phyloP scores from a whole-genome alignment of 2,329 filamentous ascomycete genomes.

The Canariomyces notabilis region DNA sequence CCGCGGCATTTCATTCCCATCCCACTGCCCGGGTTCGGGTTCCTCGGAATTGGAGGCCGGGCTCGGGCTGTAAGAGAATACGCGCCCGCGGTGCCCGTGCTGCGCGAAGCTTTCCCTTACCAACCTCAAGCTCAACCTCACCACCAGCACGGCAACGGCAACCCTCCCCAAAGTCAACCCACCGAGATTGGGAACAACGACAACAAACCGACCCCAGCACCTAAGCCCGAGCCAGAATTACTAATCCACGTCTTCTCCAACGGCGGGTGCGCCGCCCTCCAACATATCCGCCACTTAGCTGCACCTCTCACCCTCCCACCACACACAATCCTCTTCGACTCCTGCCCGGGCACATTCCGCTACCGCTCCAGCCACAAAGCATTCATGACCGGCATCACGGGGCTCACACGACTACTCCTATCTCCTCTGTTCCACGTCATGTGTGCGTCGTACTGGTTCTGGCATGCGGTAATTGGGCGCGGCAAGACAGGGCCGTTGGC shows the following conservation, averaged over 20 bases:
- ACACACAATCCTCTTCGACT: slow-evolving; percentile 26
- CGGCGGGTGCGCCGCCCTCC: slow-evolving; percentile 25
- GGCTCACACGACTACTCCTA: not conserved
- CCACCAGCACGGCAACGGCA: not conserved
- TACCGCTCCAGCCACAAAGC: slow-evolving; percentile 19
- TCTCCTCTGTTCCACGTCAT: slow-evolving; percentile 17
- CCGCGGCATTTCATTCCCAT: slow-evolving; percentile 24
- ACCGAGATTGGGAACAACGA: no score
- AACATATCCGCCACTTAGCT: slow-evolving; percentile 22
- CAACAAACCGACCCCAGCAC: not conserved
- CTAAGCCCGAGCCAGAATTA: slow-evolving; percentile 11
- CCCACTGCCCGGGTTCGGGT: not conserved
- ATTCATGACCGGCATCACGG: slow-evolving; percentile 12
- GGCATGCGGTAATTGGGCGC: slow-evolving; percentile 5
- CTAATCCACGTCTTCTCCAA: slow-evolving; percentile 31
- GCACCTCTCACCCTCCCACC: slow-evolving; percentile 12
- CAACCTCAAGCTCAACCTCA: not conserved
- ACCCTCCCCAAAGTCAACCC: not conserved
- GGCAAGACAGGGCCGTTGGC: slow-evolving; percentile 11
- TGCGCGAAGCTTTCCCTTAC: slow-evolving; percentile 19
- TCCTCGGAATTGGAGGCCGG: no score
- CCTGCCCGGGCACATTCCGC: slow-evolving; percentile 24
- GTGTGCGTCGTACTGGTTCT: slow-evolving; percentile 12
- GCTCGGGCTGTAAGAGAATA: no score
- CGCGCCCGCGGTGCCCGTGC: slow-evolving; percentile 18